These are phyloP conservation scores for Sphagnum tenellum DNA, from an alignment of 225 moss, liverwort and hornwort genomes.

Conservation along the genomic window DNA sequence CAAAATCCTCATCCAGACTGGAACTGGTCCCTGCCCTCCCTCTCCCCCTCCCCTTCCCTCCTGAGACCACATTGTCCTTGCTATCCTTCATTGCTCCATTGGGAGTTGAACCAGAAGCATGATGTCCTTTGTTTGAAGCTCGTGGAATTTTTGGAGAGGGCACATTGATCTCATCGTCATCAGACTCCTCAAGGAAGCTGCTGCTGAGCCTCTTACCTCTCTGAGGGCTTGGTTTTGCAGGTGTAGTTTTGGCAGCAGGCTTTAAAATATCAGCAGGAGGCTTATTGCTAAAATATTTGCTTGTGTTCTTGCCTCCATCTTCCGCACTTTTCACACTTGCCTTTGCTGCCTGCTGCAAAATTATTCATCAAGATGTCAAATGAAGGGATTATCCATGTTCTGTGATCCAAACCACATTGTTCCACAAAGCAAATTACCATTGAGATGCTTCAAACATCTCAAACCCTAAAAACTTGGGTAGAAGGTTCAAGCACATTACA, in stretches of 20 bases:
- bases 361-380: not conserved
- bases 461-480: conserved; percentile 9
- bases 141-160: conserved; percentile 38
- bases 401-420: too few species aligned
- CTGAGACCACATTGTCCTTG: conserved; percentile 12
- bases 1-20: conserved; percentile 22
- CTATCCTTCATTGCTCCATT: conserved; percentile 7
- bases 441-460: too few species aligned
- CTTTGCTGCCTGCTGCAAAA: conserved; percentile 24
- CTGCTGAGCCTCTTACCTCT: conserved; percentile 34
- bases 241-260: conserved; percentile 16
- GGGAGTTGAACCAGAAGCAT: not conserved
- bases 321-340: conserved; percentile 20
- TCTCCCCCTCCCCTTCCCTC: conserved; percentile 11
- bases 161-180: conserved; percentile 24
- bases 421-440: too few species aligned
- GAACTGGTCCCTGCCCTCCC: conserved; percentile 25
- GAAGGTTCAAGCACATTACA: conserved; percentile 18
- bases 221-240: conserved; percentile 16
- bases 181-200: conserved; percentile 10
- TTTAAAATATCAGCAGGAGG: conserved; percentile 12
- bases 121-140: conserved; percentile 9
- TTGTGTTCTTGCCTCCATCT: conserved; percentile 20
- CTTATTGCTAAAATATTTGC: conserved; percentile 29
- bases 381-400: not conserved